These are phyloP conservation scores for Rickenella mellea DNA, from an alignment of 768 basidiomycete genomes.

Conservation along the genomic window DNA sequence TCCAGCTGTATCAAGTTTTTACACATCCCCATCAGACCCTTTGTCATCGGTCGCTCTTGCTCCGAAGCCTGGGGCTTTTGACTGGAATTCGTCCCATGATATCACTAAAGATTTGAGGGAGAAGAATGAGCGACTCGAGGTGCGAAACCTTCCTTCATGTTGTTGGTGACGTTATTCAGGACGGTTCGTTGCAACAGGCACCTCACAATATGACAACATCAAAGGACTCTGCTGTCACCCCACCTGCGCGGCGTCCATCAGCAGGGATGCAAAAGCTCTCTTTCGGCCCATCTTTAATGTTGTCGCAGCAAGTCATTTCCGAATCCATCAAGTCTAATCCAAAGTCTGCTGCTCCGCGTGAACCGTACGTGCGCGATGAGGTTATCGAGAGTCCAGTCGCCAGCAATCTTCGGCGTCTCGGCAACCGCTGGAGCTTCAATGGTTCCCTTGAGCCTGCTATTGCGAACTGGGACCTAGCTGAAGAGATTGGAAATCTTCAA, in stretches of 20 bases:
- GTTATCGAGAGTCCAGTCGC: neutral
- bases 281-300: neutral
- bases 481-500: constrained; percentile 65
- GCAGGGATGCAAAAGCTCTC: neutral
- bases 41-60: neutral
- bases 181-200: no score
- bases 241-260: neutral
- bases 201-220: neutral
- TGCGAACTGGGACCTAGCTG: constrained; percentile 61
- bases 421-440: constrained; percentile 56
- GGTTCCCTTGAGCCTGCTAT: constrained; percentile 39
- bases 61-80: neutral
- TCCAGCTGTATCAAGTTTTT: neutral
- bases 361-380: neutral
- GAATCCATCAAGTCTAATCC: neutral
- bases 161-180: no score
- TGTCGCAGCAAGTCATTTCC: neutral
- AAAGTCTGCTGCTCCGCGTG: neutral
- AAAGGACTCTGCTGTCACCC: neutral
- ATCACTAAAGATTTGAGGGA: no score
- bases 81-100: neutral
- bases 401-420: constrained; percentile 2
- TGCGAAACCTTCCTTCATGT: no score
- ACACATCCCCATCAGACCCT: neutral
- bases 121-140: no score